Base-by-base conservation (phyloP, 2,329 filamentous ascomycete species). In the Fusarium tanahbumbuense region DNA sequence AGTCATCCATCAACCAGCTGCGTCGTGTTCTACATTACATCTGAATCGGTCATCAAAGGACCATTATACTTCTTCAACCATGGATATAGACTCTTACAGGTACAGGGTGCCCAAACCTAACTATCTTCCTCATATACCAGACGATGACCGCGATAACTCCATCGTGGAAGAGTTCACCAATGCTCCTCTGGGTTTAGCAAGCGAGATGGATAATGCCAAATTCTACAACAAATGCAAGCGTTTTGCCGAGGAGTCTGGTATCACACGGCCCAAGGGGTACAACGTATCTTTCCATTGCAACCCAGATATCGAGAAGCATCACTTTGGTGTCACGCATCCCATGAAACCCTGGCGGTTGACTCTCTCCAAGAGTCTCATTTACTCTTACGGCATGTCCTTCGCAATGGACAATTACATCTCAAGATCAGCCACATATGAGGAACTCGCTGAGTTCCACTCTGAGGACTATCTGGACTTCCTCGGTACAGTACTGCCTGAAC, bases 281-380 rank as follows among this genome's bases (percentile, higher is more conserved):
- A 94, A 88, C 32, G 95, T 99, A 48, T 98, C 95, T 12, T 98
- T 94, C 81, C 96, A 99, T 80, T 93, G 94, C 82, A 98, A 98
- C 76, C 93, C 94, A 3, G 90, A 93, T 64, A 97, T 98, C 78
- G 96, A 99, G 82, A 92, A 92, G 78, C 95, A 98, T 81, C 96
- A 99, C 80, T 99, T 99, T 79, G 96, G 96, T 71, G 92, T 93
- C 82, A 94, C 93, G 12, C 96, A 99, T 83, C 96, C 96, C 22
- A 99, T 99, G 96, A 99, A 99, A 80, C 96, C 96, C 63, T 98
- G 96, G 95, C 93, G 96, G 37, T 84, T 99, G 70, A 98, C 94
- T 18, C 87, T 99, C 58, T 97, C 96, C 60, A 98, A 99, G 80
- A 93, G 96, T 75, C 88, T 99, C 48, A 93, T 99, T 69, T 91